Evolutionary conservation across 2,329 filamentous ascomycete genomes (phyloP).

Genomic region (Alternaria gansuensis): DNA sequence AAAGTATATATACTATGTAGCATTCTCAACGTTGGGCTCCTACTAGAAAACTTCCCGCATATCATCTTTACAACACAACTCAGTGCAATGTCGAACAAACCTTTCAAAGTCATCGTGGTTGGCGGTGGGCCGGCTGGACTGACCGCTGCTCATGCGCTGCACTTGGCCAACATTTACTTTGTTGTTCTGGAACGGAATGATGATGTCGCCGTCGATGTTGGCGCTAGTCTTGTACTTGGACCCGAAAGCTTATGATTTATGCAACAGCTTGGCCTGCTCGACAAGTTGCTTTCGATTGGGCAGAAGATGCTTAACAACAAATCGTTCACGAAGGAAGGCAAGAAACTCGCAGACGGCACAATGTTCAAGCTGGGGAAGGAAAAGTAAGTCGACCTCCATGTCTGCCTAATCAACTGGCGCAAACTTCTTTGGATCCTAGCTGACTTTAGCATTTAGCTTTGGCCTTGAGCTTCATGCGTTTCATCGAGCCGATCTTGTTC

Average conservation of each 20-base stretch:
- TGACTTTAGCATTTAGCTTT: background rate
- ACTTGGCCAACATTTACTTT: constrained; percentile 3
- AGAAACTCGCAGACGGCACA: background rate
- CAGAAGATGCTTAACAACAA: background rate
- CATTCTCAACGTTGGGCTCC: background rate
- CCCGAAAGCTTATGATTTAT: background rate
- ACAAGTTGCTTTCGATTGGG: constrained; percentile 5
- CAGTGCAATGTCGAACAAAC: background rate
- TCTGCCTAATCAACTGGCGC: background rate
- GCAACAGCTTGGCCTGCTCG: constrained; percentile 8
- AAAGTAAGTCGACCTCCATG: background rate
- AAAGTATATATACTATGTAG: background rate
- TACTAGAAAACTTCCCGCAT: background rate
- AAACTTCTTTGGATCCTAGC: background rate
- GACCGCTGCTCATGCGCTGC: background rate
- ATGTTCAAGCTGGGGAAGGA: background rate
- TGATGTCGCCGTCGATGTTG: constrained; percentile 3
- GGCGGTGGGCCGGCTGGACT: constrained; percentile 2
- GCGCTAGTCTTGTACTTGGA: constrained; percentile 6
- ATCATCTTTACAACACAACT: background rate
- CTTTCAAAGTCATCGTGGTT: constrained; percentile 6
- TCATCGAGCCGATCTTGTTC: constrained; percentile 9
- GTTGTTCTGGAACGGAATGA: constrained; percentile 6
- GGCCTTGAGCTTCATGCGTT: background rate
- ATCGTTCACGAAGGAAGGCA: constrained; percentile 1